Evolutionary conservation across 768 basidiomycete genomes (phyloP).

Genomic region (Kockovaella imperatae): DNA sequence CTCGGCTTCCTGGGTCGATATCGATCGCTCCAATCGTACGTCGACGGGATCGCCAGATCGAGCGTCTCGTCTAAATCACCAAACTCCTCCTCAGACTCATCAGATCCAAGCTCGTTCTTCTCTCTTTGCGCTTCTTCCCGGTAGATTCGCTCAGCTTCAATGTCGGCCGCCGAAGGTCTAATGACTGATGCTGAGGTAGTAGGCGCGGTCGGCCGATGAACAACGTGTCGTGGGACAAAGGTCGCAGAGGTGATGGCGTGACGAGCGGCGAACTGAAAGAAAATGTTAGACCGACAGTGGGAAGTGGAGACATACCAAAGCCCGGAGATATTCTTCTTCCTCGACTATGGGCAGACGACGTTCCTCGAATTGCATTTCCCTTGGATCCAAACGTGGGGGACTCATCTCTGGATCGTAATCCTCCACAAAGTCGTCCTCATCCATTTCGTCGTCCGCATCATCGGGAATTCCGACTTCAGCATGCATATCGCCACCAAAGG

Average conservation of each 20-base stretch:
- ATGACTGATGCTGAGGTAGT: slow-evolving; percentile 48
- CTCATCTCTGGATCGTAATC: slow-evolving; percentile 80
- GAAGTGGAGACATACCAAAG: slow-evolving; percentile 24
- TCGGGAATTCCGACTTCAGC: slow-evolving; percentile 36
- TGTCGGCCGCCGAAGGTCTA: slow-evolving; percentile 56
- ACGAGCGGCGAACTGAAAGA: slow-evolving; percentile 63
- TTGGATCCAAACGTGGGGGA: slow-evolving; percentile 65
- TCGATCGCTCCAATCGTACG: slow-evolving; percentile 98
- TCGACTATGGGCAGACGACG: slow-evolving; percentile 70
- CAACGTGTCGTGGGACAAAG: slow-evolving; percentile 63
- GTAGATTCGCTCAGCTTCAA: slow-evolving; percentile 83
- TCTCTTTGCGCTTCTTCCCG: slow-evolving; percentile 52
- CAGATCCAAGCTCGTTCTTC: slow-evolving; percentile 20
- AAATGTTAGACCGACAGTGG: not conserved
- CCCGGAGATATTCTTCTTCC: slow-evolving; percentile 46
- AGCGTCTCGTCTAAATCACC: slow-evolving; percentile 87
- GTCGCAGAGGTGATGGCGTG: slow-evolving; percentile 72
- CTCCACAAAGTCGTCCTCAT: slow-evolving; percentile 50
- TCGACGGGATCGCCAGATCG: slow-evolving; percentile 50
- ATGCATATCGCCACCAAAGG: slow-evolving; percentile 46
- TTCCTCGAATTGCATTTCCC: slow-evolving; percentile 65
- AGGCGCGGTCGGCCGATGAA: slow-evolving; percentile 42
- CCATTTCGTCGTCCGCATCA: slow-evolving; percentile 52
- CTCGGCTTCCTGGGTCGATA: slow-evolving; percentile 93
- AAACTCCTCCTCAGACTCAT: slow-evolving; percentile 36